Base-by-base conservation (phyloP, 805 yeast species). In the Jamesozyma lodderae region DNA sequence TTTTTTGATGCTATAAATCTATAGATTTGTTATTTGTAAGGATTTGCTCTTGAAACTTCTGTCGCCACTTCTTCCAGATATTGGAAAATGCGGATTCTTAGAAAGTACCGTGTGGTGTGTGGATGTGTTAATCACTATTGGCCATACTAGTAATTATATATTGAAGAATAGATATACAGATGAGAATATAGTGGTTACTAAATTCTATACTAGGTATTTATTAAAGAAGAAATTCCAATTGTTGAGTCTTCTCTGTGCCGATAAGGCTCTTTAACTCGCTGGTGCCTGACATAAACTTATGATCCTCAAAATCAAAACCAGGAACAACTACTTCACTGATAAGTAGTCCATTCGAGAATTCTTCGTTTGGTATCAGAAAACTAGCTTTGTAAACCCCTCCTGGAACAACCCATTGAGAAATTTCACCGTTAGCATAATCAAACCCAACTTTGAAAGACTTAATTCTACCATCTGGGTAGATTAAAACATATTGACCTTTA, bases 351-450 rank as follows among this genome's bases (percentile, higher is more conserved):
- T 66, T 57, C 15, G 48, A 48, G 22, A 58, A 49, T 26, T 56
- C 68, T 6, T 47, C 57, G 30, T 61, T 49, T n/a, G 73, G 71
- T 3, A 66, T 31, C 18, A 72, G 38, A 47, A 70, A 75, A 35
- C 76, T 69, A 4, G 79, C 78, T 49, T 75, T 75, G 59, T 69
- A 75, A 15, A 69, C 72, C 10, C 71, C 78, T 1, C 78, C 76
- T 9, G 76, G 77, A n/a, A 75, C 79, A 5, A 75, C 77, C 79
- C 79, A 75, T 51, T 75, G 81, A 31, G 70, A 60, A 4, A 68
- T 60, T 49, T 73, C 77, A 6, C 77, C 77, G 10, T 55, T 55
- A 0, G 55, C 52, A 25, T 63, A 55, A 43, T 72, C 64, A 43
- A 72, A 72, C 0, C 80, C 81, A 20, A 73, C 79, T 17, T 61